phyloP scores from a whole-genome alignment of 2,329 filamentous ascomycete genomes.

The Ceratocystiopsis minuta region DNA sequence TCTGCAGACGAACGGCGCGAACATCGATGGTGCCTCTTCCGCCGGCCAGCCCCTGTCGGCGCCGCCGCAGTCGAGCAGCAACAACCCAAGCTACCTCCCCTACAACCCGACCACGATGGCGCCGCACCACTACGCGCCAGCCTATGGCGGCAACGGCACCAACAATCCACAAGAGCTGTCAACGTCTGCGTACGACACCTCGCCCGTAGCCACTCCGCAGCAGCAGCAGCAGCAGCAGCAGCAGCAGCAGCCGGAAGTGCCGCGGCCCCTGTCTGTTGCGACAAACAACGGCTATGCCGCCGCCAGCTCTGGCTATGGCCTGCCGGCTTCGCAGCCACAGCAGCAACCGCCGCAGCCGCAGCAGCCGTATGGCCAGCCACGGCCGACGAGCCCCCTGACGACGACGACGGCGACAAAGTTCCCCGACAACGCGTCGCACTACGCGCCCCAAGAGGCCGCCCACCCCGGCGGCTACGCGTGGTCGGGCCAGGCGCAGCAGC shows the following conservation, averaged over 20 bases:
- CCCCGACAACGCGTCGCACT: no score
- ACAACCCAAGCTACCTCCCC: conserved; percentile 25
- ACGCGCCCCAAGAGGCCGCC: no score
- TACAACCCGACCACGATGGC: conserved; percentile 16
- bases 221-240: conserved; percentile 1
- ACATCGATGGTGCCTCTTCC: conserved; percentile 17
- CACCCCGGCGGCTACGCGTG: conserved; percentile 17
- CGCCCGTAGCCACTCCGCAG: conserved; percentile 33
- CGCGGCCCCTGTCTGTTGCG: no score
- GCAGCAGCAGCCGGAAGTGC: no score
- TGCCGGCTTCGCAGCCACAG: no score
- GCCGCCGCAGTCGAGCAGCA: background rate
- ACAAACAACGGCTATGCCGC: no score
- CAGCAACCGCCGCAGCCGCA: no score
- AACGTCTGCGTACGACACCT: conserved; percentile 54
- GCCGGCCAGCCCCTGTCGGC: conserved; percentile 2
- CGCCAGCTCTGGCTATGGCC: no score
- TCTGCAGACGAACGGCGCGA: conserved; percentile 25
- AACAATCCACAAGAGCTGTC: conserved; percentile 61
- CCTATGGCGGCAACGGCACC: conserved; percentile 34
- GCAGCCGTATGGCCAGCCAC: no score
- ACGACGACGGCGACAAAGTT: no score
- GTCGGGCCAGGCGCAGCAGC: conserved; percentile 1
- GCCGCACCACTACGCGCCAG: conserved; percentile 18
- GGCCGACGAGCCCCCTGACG: no score